Base-by-base conservation (phyloP, 164 flowering plant genomes). In the Piper betle region DNA sequence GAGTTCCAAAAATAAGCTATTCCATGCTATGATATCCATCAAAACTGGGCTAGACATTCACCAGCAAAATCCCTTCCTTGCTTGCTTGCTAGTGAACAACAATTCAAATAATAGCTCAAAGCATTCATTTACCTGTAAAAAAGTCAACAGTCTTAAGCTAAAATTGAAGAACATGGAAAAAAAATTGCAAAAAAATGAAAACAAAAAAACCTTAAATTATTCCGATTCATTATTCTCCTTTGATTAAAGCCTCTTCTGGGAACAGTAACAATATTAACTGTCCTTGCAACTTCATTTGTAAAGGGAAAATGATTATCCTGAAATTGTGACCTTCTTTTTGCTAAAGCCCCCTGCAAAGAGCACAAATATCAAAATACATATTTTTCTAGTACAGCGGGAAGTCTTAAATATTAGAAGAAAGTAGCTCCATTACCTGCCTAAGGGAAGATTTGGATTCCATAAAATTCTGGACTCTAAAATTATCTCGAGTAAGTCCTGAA, bases 301-400 rank as follows among this genome's bases (percentile, higher is more conserved):
- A 85, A 52, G 55, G 95, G 87, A 71, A 90, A 90, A 64, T 83
- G 94, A 58, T 81, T 84, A 19, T 73, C 82, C 63, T 79, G 84
- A 62, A 86, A 88, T 67, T 75, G 87, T 39, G 97, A 78, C 77
- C 99, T 90, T 70, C 84, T 84, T 65, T 78, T 79, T 50, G 96
- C 88, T 69, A 93, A 80, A 40, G 68, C 82, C 2, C 96, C 99
- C 97, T 90, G 75, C 19, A 66, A 9, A 37, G 19, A 37, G 37
- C 46, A 39, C 13, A 4, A 57, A 9, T 0, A 39, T 52, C 0
- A 62, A 19, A 33, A 41, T 52, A 57, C 4, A 13, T 43, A 58
- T 65, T 11, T 39, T 58, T 17, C 39, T 25, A 50, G 15, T 5
- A 39, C 10, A 57, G 37, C 33, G 16, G 38, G 16, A 37, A 5